Evolutionary conservation across 768 basidiomycete species (phyloP).

Genomic region (Auricularia auricula-judae): DNA sequence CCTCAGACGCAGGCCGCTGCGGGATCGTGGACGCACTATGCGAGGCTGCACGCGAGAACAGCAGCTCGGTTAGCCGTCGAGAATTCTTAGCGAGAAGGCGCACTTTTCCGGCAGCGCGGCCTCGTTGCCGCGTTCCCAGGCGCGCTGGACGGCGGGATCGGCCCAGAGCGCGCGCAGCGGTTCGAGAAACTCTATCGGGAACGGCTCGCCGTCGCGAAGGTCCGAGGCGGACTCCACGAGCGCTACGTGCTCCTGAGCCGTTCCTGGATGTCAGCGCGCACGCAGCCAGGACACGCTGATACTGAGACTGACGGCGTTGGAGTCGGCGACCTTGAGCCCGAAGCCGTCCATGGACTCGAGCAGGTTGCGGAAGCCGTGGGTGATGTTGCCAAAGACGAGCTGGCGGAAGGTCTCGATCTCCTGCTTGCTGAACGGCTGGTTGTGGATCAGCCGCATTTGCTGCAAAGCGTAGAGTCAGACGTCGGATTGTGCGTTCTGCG

Average conservation of each 20-base stretch:
- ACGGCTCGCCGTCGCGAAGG: slow-evolving; percentile 69
- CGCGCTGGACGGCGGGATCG: slow-evolving; percentile 62
- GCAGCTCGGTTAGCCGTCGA: background rate
- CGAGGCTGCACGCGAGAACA: slow-evolving; percentile 30
- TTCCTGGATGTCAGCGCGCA: background rate
- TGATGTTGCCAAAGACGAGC: slow-evolving; percentile 86
- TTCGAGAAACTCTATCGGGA: slow-evolving; percentile 55
- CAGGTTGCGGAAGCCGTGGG: slow-evolving; percentile 70
- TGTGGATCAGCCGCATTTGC: slow-evolving; percentile 97
- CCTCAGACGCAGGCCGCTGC: background rate
- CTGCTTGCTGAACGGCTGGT: slow-evolving; percentile 64
- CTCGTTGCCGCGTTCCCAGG: slow-evolving; percentile 79
- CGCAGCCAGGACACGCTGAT: background rate
- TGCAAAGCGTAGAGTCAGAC: slow-evolving; percentile 17
- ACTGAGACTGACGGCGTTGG: slow-evolving; percentile 29
- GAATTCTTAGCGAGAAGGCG: slow-evolving; percentile 10
- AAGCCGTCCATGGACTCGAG: slow-evolving; percentile 87
- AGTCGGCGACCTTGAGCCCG: slow-evolving; percentile 59
- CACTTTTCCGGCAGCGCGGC: slow-evolving; percentile 88
- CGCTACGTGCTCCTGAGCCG: slow-evolving; percentile 33
- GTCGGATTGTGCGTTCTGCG: background rate
- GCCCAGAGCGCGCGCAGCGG: slow-evolving; percentile 66
- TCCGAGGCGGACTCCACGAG: slow-evolving; percentile 60
- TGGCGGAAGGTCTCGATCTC: slow-evolving; percentile 88
- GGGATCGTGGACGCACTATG: slow-evolving; percentile 26